Conservation (phyloP, 768 basidiomycete genomes). For the Trametes maxima region DNA sequence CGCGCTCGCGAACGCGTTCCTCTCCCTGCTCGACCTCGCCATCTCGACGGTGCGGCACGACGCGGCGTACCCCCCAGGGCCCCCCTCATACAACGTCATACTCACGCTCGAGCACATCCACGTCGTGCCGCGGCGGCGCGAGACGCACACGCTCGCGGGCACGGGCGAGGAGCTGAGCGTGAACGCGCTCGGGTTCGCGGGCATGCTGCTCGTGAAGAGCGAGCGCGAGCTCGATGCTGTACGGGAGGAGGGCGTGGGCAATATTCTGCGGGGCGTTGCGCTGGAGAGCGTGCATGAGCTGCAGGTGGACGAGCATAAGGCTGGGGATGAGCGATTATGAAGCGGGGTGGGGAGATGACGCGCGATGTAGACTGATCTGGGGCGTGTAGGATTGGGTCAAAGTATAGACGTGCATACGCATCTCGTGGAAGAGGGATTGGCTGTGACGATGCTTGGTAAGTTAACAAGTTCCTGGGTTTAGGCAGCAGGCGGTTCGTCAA, state of each 20-base stretch:
- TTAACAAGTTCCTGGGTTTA: too few species aligned
- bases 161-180: conserved; percentile 66
- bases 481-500: too few species aligned
- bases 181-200: conserved; percentile 89
- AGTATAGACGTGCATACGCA: too few species aligned
- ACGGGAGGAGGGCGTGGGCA: conserved; percentile 60
- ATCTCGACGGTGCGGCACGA: conserved; percentile 75
- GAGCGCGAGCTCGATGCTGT: conserved; percentile 73
- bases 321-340: conserved; percentile 12
- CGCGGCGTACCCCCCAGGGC: conserved; percentile 59
- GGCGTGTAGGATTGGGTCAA: too few species aligned
- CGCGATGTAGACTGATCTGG: too few species aligned
- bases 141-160: conserved; percentile 54
- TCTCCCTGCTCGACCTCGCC: conserved; percentile 74
- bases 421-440: too few species aligned
- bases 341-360: background rate
- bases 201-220: conserved; percentile 86
- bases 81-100: conserved; percentile 82
- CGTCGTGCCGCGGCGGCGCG: conserved; percentile 75
- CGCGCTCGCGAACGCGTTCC: conserved; percentile 59
- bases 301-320: conserved; percentile 43
- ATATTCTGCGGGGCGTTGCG: conserved; percentile 65
- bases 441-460: too few species aligned
- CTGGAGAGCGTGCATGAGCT: conserved; percentile 68
- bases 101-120: conserved; percentile 84